These are phyloP conservation scores for Clonostachys solani DNA, from an alignment of 2,329 filamentous ascomycete species.

Conservation along the genomic window DNA sequence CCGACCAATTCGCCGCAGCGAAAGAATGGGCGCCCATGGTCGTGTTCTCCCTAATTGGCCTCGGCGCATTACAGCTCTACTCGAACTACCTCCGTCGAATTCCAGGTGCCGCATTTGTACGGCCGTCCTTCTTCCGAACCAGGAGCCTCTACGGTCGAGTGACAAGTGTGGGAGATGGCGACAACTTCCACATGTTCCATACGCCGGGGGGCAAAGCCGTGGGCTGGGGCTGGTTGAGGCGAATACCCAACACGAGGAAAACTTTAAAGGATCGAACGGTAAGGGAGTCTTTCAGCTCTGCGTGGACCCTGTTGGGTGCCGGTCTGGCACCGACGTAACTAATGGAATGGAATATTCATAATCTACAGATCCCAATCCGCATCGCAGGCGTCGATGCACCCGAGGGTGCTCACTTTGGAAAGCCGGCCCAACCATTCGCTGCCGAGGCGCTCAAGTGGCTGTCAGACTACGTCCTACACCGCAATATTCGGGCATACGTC, in stretches of 20 bases:
- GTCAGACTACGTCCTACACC: conserved; percentile 64
- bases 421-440: conserved; percentile 78
- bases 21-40: conserved; percentile 33
- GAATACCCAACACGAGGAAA: conserved; percentile 63
- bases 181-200: conserved; percentile 92
- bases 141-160: conserved; percentile 80
- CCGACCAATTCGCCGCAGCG: conserved; percentile 23
- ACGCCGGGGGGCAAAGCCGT: conserved; percentile 83
- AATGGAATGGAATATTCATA: background rate
- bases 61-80: conserved; percentile 50
- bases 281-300: conserved; percentile 12
- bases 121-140: conserved; percentile 68
- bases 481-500: conserved; percentile 75
- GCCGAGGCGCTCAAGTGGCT: conserved; percentile 81
- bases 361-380: conserved; percentile 71
- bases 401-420: conserved; percentile 88
- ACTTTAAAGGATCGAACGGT: conserved; percentile 76
- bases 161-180: conserved; percentile 92
- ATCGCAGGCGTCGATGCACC: conserved; percentile 92
- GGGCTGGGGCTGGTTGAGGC: conserved; percentile 91
- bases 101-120: conserved; percentile 71
- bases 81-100: conserved; percentile 79
- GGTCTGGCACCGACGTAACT: background rate
- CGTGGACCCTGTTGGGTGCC: background rate
- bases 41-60: conserved; percentile 27